Evolutionary conservation across 2,329 filamentous ascomycete species (phyloP).

Genomic region (Pleochaeta shiraiana): DNA sequence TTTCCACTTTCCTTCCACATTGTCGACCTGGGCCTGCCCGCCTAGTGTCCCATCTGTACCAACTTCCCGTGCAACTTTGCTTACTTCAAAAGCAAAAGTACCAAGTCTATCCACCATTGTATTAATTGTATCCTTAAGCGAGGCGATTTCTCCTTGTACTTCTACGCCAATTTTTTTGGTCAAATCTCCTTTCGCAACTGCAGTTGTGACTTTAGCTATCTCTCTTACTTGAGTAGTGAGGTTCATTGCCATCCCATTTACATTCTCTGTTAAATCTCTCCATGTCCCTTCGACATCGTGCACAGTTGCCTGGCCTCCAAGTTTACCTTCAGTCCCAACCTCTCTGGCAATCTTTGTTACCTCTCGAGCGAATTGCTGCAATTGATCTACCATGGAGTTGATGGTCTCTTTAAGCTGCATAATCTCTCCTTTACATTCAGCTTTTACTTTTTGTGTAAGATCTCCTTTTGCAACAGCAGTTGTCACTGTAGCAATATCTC

Average conservation of each 20-base stretch:
- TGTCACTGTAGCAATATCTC: conserved; percentile 76
- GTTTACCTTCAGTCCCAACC: conserved; percentile 84
- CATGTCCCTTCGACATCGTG: conserved; percentile 95
- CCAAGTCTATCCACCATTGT: conserved; percentile 96
- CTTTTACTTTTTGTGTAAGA: conserved; percentile 89
- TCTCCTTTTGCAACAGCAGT: conserved; percentile 63
- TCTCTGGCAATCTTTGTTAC: conserved; percentile 93
- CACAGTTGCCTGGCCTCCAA: conserved; percentile 87
- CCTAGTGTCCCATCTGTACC: conserved; percentile 89
- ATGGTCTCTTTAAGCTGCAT: conserved; percentile 93
- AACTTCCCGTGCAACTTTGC: conserved; percentile 85
- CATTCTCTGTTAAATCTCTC: conserved; percentile 85
- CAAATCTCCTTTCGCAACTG: conserved; percentile 81
- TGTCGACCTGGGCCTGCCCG: conserved; percentile 81
- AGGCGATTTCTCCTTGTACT: conserved; percentile 80
- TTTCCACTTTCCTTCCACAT: conserved; percentile 96
- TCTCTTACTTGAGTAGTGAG: conserved; percentile 93
- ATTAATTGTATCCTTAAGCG: conserved; percentile 95
- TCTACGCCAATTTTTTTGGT: conserved; percentile 93
- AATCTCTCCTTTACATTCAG: conserved; percentile 79
- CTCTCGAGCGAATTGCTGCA: conserved; percentile 91
- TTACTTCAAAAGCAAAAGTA: conserved; percentile 91
- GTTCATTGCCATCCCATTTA: conserved; percentile 98
- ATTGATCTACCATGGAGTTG: conserved; percentile 97
- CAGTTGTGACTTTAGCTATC: conserved; percentile 91